phyloP scores from a whole-genome alignment of 768 basidiomycete genomes.

The Termitomyces sp. region DNA sequence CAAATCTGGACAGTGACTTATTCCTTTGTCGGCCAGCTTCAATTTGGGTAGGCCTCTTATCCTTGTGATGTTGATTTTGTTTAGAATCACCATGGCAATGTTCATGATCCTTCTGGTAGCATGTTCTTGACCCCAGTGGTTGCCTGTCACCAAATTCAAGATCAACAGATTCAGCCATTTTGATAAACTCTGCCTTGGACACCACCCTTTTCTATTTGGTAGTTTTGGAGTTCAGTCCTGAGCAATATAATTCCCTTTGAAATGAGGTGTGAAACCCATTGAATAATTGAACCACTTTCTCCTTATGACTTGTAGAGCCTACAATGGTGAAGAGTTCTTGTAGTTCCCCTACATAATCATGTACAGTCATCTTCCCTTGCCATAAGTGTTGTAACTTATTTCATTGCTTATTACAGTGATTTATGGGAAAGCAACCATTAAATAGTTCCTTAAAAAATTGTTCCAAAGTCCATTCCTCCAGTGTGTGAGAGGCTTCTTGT shows the following conservation, averaged over 20 bases:
- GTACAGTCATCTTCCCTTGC: too few relatives aligned
- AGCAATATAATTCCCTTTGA: constrained; percentile 18
- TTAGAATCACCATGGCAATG: too few relatives aligned
- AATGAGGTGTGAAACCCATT: constrained; percentile 19
- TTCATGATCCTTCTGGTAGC: too few relatives aligned
- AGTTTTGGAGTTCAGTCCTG: constrained; percentile 24
- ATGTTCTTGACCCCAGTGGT: too few relatives aligned
- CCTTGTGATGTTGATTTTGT: too few relatives aligned
- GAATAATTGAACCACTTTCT: constrained; percentile 33
- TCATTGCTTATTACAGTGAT: constrained; percentile 18
- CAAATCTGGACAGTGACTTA: too few relatives aligned
- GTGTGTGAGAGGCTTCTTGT: too few relatives aligned
- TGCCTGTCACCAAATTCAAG: neutral
- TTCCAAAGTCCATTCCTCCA: too few relatives aligned
- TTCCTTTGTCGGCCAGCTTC: too few relatives aligned
- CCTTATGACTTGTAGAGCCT: constrained; percentile 20
- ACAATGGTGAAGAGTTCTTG: constrained; percentile 27
- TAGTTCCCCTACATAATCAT: constrained; percentile 12
- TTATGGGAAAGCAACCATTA: neutral
- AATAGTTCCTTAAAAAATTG: constrained; percentile 1
- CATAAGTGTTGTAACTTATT: too few relatives aligned
- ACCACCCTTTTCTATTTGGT: constrained; percentile 25
- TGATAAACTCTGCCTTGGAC: neutral
- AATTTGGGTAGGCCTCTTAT: too few relatives aligned
- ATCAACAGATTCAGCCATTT: neutral